These are phyloP conservation scores for Puccinellia tenuiflora DNA, from an alignment of 176 grass and related monocot genomes.

Conservation along the genomic window DNA sequence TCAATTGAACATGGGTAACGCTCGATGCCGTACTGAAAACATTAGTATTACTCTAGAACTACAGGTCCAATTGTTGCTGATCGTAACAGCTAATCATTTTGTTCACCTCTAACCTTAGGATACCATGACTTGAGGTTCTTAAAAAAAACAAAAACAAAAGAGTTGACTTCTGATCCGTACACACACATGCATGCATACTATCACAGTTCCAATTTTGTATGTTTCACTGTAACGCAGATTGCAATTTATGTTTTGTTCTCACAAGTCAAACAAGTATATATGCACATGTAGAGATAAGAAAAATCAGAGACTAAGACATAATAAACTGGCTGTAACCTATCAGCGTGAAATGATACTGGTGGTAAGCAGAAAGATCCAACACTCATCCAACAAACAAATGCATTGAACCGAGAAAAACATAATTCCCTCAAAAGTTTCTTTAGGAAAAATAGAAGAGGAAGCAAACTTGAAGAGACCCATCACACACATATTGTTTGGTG, in stretches of 20 bases:
- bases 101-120: constrained; percentile 3
- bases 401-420: neutral
- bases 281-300: neutral
- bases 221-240: constrained; percentile 1
- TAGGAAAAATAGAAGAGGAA: neutral
- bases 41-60: too few species aligned
- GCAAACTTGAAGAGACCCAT: neutral
- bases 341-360: neutral
- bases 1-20: constrained; percentile 28
- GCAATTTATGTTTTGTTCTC: constrained; percentile 10
- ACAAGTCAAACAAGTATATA: constrained; percentile 25
- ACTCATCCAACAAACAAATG: neutral
- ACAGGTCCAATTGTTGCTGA: neutral
- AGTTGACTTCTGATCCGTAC: constrained; percentile 32
- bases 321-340: neutral
- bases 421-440: neutral
- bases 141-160: neutral
- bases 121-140: neutral
- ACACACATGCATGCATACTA: constrained; percentile 7
- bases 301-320: neutral
- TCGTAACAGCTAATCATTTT: constrained; percentile 12
- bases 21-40: neutral
- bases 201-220: neutral
- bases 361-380: neutral
- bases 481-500: neutral